A percentile compares a stretch with the other conserved stretches of the same genome.
Evolutionary conservation across 2,329 filamentous ascomycete genomes (phyloP).

Genomic region (Hymenoscyphus occultus): DNA sequence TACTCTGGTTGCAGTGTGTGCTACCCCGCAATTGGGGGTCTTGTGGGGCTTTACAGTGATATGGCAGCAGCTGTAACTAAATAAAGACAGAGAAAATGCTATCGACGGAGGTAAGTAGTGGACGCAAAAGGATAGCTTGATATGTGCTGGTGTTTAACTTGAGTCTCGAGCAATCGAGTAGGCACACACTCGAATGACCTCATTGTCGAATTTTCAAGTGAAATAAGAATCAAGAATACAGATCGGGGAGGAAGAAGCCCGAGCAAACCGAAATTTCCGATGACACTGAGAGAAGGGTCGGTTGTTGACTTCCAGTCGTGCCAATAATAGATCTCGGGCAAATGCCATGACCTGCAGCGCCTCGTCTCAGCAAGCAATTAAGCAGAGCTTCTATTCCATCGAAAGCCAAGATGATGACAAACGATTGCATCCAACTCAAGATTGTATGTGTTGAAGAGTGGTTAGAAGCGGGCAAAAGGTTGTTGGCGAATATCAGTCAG

Average conservation of each 20-base stretch:
- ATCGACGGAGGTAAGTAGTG: not conserved
- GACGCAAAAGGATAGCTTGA: not conserved
- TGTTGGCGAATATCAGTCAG: not conserved
- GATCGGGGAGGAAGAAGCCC: not conserved
- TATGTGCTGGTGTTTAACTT: not conserved
- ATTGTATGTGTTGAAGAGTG: not conserved
- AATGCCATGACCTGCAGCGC: conserved; percentile 1
- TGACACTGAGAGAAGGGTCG: not conserved
- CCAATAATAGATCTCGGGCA: not conserved
- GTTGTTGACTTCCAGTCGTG: not conserved
- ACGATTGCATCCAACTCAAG: not conserved
- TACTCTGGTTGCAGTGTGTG: not conserved
- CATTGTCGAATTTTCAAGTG: not conserved
- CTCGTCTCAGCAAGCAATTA: conserved; percentile 8
- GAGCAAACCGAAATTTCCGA: conserved; percentile 7
- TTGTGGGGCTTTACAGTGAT: conserved; percentile 12
- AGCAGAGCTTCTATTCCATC: not conserved
- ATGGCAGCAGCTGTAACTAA: not conserved
- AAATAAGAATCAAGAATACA: not conserved
- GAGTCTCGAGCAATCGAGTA: not conserved
- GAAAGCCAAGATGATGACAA: not conserved
- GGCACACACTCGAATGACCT: not conserved
- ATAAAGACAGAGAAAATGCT: not conserved
- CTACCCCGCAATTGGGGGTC: conserved; percentile 1
- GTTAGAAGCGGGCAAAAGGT: not conserved